Percentiles rank a stretch among this genome's conserved stretches.
These are phyloP conservation scores for Trichomonas gallinae DNA, from an alignment of 208 protist genomes.

Conservation along the genomic window DNA sequence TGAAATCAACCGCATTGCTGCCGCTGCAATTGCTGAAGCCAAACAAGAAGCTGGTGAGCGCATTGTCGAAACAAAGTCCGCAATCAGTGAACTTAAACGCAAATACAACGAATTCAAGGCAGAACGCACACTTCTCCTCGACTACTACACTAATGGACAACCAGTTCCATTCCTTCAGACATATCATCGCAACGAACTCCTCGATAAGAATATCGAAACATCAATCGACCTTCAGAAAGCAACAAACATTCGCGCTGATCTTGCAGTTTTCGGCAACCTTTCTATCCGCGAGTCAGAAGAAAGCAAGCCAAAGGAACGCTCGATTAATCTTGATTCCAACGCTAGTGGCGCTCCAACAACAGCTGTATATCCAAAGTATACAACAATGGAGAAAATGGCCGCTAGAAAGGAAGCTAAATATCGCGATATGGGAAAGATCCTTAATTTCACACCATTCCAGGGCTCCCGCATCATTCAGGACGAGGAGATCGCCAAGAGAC, in stretches of 20 bases:
- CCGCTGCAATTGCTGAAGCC: neutral
- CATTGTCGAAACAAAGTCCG: neutral
- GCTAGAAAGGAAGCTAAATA: neutral
- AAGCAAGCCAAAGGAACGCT: neutral
- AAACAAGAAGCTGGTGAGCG: neutral
- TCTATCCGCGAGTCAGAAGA: neutral
- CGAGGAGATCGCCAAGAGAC: neutral
- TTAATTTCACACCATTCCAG: neutral
- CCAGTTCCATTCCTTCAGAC: neutral
- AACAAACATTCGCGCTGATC: neutral
- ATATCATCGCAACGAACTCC: neutral
- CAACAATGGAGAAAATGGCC: neutral
- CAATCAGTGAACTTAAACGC: neutral
- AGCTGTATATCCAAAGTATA: neutral
- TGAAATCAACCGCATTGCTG: neutral
- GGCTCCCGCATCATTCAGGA: neutral
- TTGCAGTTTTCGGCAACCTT: neutral
- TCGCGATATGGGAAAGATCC: neutral
- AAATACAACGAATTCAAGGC: neutral
- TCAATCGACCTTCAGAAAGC: neutral
- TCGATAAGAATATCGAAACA: neutral
- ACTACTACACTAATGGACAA: neutral
- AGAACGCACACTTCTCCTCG: neutral
- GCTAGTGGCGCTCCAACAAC: neutral
- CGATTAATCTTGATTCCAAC: neutral